These are phyloP conservation scores for Arthrobotrys musiformis DNA, from an alignment of 2,329 filamentous ascomycete genomes.

Conservation along the genomic window DNA sequence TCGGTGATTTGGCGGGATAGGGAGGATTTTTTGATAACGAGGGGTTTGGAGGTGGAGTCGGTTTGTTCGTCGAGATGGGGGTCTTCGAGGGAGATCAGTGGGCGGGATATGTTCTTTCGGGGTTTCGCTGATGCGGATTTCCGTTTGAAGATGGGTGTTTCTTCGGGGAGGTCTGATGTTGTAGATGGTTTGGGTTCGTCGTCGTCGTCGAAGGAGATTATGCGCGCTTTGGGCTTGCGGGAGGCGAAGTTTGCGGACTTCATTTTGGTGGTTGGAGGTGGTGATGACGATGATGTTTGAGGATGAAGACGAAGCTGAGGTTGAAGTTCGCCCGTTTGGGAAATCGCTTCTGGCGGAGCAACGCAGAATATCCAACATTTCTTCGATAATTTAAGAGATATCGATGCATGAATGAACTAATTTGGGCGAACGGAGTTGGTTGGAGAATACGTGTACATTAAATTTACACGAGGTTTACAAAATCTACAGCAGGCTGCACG, in stretches of 20 bases:
- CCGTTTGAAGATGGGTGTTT: constrained; percentile 44
- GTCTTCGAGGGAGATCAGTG: constrained; percentile 39
- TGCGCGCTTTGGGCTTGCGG: constrained; percentile 49
- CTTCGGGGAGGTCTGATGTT: not conserved
- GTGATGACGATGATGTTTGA: constrained; percentile 1
- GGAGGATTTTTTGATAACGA: constrained; percentile 49
- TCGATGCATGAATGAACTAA: too few relatives aligned
- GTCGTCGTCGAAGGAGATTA: constrained; percentile 47
- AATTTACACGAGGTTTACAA: too few relatives aligned
- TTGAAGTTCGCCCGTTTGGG: not conserved
- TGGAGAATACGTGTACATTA: too few relatives aligned
- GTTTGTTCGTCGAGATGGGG: constrained; percentile 24
- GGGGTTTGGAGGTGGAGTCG: not conserved
- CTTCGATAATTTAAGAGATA: not conserved
- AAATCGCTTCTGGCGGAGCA: not conserved
- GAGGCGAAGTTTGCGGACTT: constrained; percentile 49
- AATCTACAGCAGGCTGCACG: too few relatives aligned
- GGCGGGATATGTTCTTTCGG: constrained; percentile 33
- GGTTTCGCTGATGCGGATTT: constrained; percentile 43
- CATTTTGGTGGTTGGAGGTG: constrained; percentile 21
- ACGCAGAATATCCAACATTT: constrained; percentile 6
- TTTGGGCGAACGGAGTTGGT: too few relatives aligned
- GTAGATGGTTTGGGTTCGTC: constrained; percentile 16
- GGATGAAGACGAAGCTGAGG: too few relatives aligned
- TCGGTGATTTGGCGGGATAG: constrained; percentile 40